These are phyloP conservation scores for Lachancea thermotolerans DNA, from an alignment of 805 yeast species.

Conservation along the genomic window DNA sequence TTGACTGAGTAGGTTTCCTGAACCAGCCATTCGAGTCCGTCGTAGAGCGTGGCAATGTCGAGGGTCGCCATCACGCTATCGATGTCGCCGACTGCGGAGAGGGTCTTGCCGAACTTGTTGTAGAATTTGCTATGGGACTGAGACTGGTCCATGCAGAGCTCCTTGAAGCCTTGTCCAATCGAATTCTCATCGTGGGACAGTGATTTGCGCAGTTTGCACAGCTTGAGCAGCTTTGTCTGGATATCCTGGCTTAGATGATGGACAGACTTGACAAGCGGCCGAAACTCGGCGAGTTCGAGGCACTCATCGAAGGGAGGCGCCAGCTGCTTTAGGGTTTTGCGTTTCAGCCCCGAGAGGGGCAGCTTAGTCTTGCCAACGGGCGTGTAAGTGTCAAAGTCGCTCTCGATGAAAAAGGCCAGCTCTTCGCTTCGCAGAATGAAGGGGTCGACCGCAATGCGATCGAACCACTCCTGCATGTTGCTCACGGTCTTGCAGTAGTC, in stretches of 20 bases:
- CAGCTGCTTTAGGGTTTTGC: conserved; percentile 87
- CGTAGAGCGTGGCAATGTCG: conserved; percentile 70
- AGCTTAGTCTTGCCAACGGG: conserved; percentile 49
- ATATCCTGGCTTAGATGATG: conserved; percentile 51
- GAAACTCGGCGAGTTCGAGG: conserved; percentile 69
- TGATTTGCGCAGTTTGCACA: conserved; percentile 38
- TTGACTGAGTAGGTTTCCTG: conserved; percentile 81
- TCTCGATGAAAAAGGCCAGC: conserved; percentile 73
- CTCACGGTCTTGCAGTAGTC: conserved; percentile 51
- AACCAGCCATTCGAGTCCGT: conserved; percentile 56
- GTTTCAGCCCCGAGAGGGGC: conserved; percentile 77
- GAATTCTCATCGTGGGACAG: conserved; percentile 54
- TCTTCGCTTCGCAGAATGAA: conserved; percentile 84
- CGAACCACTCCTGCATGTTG: conserved; percentile 81
- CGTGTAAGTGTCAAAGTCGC: conserved; percentile 52
- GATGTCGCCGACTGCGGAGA: conserved; percentile 68
- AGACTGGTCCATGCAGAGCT: conserved; percentile 20
- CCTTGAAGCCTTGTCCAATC: conserved; percentile 35
- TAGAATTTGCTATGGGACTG: conserved; percentile 44
- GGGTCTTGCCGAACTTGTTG: conserved; percentile 65
- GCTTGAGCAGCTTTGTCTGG: conserved; percentile 50
- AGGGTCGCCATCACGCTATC: conserved; percentile 64
- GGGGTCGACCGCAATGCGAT: conserved; percentile 65
- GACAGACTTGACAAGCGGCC: conserved; percentile 78
- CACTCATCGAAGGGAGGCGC: conserved; percentile 89